Conservation (phyloP, 2,329 filamentous ascomycete genomes). For the Fusarium sp. region DNA sequence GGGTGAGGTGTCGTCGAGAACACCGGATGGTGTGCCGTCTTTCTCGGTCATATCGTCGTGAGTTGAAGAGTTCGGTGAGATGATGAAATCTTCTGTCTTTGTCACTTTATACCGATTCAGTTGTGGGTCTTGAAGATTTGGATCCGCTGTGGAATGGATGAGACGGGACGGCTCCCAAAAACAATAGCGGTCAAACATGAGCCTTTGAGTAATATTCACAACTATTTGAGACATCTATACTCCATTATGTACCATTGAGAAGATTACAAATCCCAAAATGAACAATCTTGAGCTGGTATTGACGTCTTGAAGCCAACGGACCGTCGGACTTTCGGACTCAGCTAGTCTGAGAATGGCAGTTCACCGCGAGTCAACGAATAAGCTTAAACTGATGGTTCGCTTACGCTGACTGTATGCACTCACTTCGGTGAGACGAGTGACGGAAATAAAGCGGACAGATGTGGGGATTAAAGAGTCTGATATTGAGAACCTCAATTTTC, state of each 20-base stretch:
- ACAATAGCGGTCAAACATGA: background rate
- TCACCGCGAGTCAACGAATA: constrained; percentile 4
- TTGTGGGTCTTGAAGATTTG: background rate
- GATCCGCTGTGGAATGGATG: background rate
- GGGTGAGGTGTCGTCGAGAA: constrained; percentile 3
- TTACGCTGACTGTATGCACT: background rate
- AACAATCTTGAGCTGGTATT: no score
- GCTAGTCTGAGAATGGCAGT: background rate
- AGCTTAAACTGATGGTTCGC: background rate
- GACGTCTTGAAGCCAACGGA: background rate
- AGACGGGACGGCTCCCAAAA: background rate
- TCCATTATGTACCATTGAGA: background rate
- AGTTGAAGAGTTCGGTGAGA: background rate
- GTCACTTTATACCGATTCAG: constrained; percentile 4
- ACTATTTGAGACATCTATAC: no score
- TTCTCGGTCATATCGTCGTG: background rate
- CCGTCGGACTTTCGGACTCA: constrained; percentile 2
- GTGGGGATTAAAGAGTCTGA: background rate
- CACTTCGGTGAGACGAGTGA: background rate
- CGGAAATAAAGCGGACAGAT: background rate
- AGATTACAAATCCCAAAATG: background rate
- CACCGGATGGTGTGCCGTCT: background rate
- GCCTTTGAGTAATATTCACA: background rate
- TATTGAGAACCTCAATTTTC: accelerated
- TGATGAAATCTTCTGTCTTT: background rate